Base-by-base conservation (phyloP, 352 stramenopile species). In the Phytophthora quininea region DNA sequence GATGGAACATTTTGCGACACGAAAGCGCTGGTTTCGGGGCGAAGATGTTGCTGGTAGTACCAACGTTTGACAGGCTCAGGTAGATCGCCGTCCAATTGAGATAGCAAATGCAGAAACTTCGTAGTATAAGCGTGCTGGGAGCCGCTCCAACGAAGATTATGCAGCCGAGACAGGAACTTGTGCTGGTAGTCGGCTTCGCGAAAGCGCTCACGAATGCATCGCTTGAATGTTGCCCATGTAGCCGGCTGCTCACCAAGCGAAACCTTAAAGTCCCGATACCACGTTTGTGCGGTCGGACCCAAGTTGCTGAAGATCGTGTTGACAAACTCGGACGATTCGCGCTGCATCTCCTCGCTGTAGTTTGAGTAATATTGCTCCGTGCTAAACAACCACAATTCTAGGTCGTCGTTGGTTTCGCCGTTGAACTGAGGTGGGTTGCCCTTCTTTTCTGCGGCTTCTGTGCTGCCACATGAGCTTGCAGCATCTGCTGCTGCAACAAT, bases 381-480 rank as follows among this genome's bases (percentile, higher is more conserved):
- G 10, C 50, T 47, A n/a, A 62, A 67, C 0, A 62, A 12, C 32
- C 61, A 68, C 2, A 67, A 14, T 51, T 67, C 60, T 1, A 62
- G 14, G 46, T 67, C 53, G 0, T 67, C 52, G 5, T 60, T 54
- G 1, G 52, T 29, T 1, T 37, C 29, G 14, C 43, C 45, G 3
- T 62, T n/a, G 27, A 67, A 57, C 19, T 62, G 58, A 3, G 43
- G 51, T 0, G 45, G 52, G 35, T 56, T 52, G 0, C 27, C 33
- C 32, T 57, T 62, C 33, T 67, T 56, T 62, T 67, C 32, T 9
- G 48, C 57, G 52, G 32, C 27, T 15, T 4, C 43, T 57, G 4
- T 14, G 48, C 27, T 2, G 48, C 48, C 29, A 37, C 31, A 15
- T 54, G 42, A 14, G 31, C 19, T 31, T 67, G 51, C 45, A 58